Percentiles rank a stretch among this genome's conserved stretches.
Conservation (phyloP, 225 moss, liverwort and hornwort species). For the Marchantia polymorpha region DNA sequence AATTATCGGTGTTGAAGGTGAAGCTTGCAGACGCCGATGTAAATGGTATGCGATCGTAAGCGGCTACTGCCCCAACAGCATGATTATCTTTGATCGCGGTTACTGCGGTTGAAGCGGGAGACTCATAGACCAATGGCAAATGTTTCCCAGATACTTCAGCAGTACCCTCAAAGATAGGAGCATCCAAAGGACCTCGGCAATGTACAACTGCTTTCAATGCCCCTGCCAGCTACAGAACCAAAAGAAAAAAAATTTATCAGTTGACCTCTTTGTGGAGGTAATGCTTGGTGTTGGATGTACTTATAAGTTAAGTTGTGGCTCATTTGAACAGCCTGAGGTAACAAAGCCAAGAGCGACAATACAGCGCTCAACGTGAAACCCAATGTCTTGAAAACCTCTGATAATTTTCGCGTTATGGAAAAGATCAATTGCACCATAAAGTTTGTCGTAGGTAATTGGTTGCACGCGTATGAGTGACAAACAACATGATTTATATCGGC, state of each 20-base stretch:
- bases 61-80: constrained; percentile 78
- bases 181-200: constrained; percentile 90
- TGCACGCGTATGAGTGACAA: neutral
- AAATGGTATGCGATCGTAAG: constrained; percentile 83
- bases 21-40: constrained; percentile 85
- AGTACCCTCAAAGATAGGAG: constrained; percentile 94
- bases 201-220: constrained; percentile 92
- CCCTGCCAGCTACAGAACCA: constrained; percentile 79
- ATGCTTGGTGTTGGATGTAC: neutral
- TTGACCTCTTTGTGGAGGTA: neutral
- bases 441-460: neutral
- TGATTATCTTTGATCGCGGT: constrained; percentile 56
- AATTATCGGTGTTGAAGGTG: constrained; percentile 91
- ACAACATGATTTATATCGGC: neutral
- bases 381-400: neutral
- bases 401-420: neutral
- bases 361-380: too few relatives aligned
- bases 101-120: constrained; percentile 57
- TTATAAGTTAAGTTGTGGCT: neutral
- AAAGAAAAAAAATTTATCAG: neutral
- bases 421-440: neutral
- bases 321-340: neutral
- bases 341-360: neutral
- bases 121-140: constrained; percentile 53
- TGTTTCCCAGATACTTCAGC: constrained; percentile 81